phyloP scores from a whole-genome alignment of 306 rosid genomes.

The Cucurbita ficifolia region DNA sequence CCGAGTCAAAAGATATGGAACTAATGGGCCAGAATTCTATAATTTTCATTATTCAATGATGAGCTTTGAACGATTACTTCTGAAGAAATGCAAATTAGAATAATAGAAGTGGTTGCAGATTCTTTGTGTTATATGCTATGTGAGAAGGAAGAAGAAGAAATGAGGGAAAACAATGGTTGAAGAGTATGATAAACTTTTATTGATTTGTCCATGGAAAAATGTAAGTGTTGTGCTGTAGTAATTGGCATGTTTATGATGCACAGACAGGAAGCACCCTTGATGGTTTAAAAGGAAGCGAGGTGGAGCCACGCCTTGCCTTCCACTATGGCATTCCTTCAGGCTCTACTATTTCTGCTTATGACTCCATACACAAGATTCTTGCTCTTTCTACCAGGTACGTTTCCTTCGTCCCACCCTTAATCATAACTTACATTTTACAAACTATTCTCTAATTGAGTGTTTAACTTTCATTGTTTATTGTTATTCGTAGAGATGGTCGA shows the following conservation, averaged over 20 bases:
- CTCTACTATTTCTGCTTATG: constrained; percentile 44
- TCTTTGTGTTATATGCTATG: not conserved
- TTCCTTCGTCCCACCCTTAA: constrained; percentile 9
- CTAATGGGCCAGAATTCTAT: too few species aligned
- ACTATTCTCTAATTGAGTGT: not conserved
- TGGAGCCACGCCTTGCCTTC: constrained; percentile 40
- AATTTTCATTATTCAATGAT: too few species aligned
- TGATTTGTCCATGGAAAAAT: not conserved
- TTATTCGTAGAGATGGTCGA: constrained; percentile 50
- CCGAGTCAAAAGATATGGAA: too few species aligned
- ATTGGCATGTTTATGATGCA: constrained; percentile 11
- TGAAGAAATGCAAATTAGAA: not conserved
- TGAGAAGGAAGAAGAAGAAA: not conserved
- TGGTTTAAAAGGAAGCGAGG: constrained; percentile 31
- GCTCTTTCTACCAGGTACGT: constrained; percentile 74
- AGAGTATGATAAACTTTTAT: not conserved
- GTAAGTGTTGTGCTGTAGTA: not conserved
- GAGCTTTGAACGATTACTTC: not conserved
- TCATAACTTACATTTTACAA: not conserved
- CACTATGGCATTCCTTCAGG: constrained; percentile 64
- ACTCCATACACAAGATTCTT: constrained; percentile 43
- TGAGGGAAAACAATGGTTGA: not conserved
- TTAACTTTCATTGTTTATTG: not conserved
- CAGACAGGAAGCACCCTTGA: constrained; percentile 29
- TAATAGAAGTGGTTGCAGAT: not conserved